phyloP scores from a whole-genome alignment of 257 asterid genomes.

The Ballota nigra region DNA sequence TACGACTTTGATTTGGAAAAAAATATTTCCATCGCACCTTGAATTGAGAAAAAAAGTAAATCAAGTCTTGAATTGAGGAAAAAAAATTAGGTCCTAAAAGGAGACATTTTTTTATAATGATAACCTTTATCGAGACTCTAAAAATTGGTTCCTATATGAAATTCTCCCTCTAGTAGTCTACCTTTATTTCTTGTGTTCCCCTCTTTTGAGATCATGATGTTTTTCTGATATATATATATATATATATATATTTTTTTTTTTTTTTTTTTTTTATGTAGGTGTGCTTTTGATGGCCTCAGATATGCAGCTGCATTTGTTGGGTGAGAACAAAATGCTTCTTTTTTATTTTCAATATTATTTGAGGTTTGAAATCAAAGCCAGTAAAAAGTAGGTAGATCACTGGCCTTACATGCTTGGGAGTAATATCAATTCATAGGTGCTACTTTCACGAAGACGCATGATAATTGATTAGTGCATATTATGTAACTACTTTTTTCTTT shows the following conservation, averaged over 20 bases:
- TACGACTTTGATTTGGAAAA: too few relatives aligned
- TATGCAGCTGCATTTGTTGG: constrained; percentile 94
- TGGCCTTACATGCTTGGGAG: background rate
- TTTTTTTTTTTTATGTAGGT: constrained; percentile 73
- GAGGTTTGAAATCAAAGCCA: background rate
- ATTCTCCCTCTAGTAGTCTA: background rate
- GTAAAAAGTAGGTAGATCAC: background rate
- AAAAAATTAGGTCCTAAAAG: too few relatives aligned
- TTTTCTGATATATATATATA: constrained; percentile 14
- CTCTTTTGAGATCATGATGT: constrained; percentile 19
- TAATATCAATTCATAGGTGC: too few relatives aligned
- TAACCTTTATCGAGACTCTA: too few relatives aligned
- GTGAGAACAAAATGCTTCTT: constrained; percentile 37
- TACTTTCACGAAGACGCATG: background rate
- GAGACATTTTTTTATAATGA: too few relatives aligned
- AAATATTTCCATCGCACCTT: too few relatives aligned
- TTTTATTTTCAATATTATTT: background rate
- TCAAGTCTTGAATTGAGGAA: too few relatives aligned
- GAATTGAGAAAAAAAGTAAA: too few relatives aligned
- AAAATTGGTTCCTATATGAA: too few relatives aligned
- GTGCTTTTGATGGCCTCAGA: constrained; percentile 97
- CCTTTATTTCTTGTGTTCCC: background rate
- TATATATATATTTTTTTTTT: too few relatives aligned
- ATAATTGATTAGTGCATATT: constrained; percentile 6
- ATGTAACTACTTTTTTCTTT: background rate